Evolutionary conservation across 768 basidiomycete species (phyloP).

Genomic region (Collybiopsis confluens): DNA sequence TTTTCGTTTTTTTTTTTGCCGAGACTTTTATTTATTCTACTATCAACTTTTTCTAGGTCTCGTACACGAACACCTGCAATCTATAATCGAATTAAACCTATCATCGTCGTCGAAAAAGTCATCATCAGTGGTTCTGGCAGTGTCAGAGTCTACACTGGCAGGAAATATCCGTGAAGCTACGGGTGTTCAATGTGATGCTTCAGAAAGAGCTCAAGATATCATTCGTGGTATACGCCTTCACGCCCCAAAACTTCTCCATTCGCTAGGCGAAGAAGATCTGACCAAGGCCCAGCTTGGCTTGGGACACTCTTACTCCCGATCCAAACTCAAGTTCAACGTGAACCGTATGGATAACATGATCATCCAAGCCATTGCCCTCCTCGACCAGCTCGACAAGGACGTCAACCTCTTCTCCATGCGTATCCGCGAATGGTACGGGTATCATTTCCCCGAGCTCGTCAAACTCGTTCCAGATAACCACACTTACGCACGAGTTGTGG

Average conservation of each 20-base stretch:
- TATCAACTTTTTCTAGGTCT: slow-evolving; percentile 49
- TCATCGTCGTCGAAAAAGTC: slow-evolving; percentile 58
- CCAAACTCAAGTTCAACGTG: slow-evolving; percentile 97
- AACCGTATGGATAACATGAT: slow-evolving; percentile 99
- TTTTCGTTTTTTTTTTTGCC: background rate
- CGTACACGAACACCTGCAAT: slow-evolving; percentile 77
- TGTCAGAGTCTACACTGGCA: slow-evolving; percentile 72
- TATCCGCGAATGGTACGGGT: slow-evolving; percentile 97
- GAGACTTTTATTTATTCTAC: background rate
- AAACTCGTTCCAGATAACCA: slow-evolving; percentile 91
- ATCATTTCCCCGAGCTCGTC: slow-evolving; percentile 97
- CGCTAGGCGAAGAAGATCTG: slow-evolving; percentile 84
- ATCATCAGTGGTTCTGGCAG: slow-evolving; percentile 67
- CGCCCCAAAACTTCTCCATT: slow-evolving; percentile 84
- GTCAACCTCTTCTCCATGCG: slow-evolving; percentile 99
- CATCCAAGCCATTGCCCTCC: slow-evolving; percentile 96
- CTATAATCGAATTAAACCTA: slow-evolving; percentile 84
- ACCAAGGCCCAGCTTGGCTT: slow-evolving; percentile 93
- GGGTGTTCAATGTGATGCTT: slow-evolving; percentile 73
- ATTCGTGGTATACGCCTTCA: slow-evolving; percentile 92
- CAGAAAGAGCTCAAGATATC: slow-evolving; percentile 77
- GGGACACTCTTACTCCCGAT: slow-evolving; percentile 95
- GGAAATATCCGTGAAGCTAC: slow-evolving; percentile 72
- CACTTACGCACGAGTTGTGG: slow-evolving; percentile 82
- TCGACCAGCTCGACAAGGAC: slow-evolving; percentile 99